Base-by-base conservation (phyloP, 2,329 filamentous ascomycete species). In the Fusarium tanahbumbuense region DNA sequence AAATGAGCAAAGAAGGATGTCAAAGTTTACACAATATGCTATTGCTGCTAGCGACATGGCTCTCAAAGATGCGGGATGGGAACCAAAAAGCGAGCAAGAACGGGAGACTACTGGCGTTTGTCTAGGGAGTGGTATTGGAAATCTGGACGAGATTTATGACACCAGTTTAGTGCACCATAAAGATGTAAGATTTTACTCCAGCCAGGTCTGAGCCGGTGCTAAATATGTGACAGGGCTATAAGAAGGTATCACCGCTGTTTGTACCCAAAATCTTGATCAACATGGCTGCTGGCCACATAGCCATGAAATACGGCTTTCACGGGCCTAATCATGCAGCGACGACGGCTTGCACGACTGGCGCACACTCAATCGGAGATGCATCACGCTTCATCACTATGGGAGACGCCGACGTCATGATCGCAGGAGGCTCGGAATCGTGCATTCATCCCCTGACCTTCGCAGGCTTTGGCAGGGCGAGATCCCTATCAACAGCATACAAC, bases 301-400 rank as follows among this genome's bases (percentile, higher is more conserved):
- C 95, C 27, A 98, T 99, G 90, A 92, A 90, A 73, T 90, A 96
- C 81, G 93, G 93, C 20, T 92, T 99, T 76, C 83, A 92, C 79
- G 96, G 96, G 0, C 96, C 96, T 7, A 98, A 97, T 77, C 96
- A 98, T 80, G 89, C 95, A 3, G 93, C 89, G 41, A 97, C 95
- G 0, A 99, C 96, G 15, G 96, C 96, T 61, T 99, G 96, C 79
- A 98, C 96, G 1, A 99, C 96, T 0, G 96, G 96, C 13, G 93
- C 95, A 2, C 96, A 99, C 81, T 94, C 94, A 3, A 91, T 99
- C 52, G 96, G 95, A 20, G 96, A 99, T 78, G 96, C 96, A 8
- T 91, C 92, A n/a, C 89, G 95, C 20, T 93, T 98, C 78, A 95
- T 99, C 67, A 88, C 91, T n/a, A 91, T 90, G 76, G 94, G 94